Evolutionary conservation across 73 alveolate species (phyloP).

Genomic region (Uronychia binucleata): DNA sequence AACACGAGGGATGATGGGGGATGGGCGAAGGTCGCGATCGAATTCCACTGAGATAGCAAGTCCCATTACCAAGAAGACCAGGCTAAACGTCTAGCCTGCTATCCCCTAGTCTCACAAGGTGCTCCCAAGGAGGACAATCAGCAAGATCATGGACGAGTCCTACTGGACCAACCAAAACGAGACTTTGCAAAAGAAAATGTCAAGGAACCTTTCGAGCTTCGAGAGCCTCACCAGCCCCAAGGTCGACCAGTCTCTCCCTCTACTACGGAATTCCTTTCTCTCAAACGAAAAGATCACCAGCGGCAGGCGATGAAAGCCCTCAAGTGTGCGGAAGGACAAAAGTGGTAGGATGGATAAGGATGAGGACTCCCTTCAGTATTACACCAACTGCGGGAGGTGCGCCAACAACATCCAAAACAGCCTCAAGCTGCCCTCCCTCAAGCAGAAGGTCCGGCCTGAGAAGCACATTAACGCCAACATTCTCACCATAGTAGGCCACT

Average conservation of each 20-base stretch:
- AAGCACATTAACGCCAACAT: not conserved
- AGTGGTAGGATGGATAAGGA: not conserved
- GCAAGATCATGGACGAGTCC: not conserved
- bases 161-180: not conserved
- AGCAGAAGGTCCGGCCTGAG: not conserved
- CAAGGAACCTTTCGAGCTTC: not conserved
- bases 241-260: not conserved
- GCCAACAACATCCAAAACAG: not conserved
- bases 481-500: not conserved
- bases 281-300: not conserved
- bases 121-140: not conserved
- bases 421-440: not conserved
- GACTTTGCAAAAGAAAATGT: not conserved
- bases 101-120: not conserved
- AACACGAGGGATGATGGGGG: not conserved
- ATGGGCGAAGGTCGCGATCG: not conserved
- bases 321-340: not conserved
- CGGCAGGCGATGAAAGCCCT: not conserved
- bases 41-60: not conserved
- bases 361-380: not conserved
- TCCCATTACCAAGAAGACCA: not conserved
- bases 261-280: too few relatives aligned
- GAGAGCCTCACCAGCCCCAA: not conserved
- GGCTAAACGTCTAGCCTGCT: not conserved
- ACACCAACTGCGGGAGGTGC: not conserved